A percentile compares a stretch with the other conserved stretches of the same genome.
Evolutionary conservation across 2,329 filamentous ascomycete genomes (phyloP).

Genomic region (Colletotrichum noveboracense): DNA sequence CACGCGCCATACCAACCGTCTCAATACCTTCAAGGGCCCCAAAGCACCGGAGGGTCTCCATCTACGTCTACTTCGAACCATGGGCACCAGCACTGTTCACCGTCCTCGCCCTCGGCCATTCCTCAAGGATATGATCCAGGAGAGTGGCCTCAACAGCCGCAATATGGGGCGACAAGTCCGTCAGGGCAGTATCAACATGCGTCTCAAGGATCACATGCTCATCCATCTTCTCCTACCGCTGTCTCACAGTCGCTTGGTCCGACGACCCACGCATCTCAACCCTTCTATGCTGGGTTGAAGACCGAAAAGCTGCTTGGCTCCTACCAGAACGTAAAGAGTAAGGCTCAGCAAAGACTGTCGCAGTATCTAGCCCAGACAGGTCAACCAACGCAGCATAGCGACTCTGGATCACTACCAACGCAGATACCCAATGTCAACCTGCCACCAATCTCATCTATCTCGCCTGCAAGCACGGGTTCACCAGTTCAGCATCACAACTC

Average conservation of each 20-base stretch:
- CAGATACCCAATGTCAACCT: not conserved
- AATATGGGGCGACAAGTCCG: not conserved
- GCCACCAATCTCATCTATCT: not conserved
- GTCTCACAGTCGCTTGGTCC: not conserved
- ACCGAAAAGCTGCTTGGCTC: not conserved
- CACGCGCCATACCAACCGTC: not conserved
- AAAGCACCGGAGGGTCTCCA: not conserved
- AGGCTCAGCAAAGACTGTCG: not conserved
- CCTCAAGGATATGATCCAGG: not conserved
- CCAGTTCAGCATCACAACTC: not conserved
- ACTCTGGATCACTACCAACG: not conserved
- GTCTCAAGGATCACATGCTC: not conserved
- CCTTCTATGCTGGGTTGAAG: not conserved
- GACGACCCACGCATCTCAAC: not conserved
- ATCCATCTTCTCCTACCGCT: not conserved
- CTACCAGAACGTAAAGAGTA: not conserved
- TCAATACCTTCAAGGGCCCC: not conserved
- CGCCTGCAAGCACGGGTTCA: not conserved
- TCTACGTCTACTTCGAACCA: rapidly evolving
- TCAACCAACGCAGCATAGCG: not conserved
- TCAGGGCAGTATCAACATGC: not conserved
- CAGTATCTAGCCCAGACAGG: not conserved
- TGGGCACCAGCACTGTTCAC: not conserved
- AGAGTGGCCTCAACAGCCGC: not conserved
- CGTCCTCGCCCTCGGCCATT: not conserved